phyloP scores from a whole-genome alignment of 306 rosid species.

The Inga oerstediana region DNA sequence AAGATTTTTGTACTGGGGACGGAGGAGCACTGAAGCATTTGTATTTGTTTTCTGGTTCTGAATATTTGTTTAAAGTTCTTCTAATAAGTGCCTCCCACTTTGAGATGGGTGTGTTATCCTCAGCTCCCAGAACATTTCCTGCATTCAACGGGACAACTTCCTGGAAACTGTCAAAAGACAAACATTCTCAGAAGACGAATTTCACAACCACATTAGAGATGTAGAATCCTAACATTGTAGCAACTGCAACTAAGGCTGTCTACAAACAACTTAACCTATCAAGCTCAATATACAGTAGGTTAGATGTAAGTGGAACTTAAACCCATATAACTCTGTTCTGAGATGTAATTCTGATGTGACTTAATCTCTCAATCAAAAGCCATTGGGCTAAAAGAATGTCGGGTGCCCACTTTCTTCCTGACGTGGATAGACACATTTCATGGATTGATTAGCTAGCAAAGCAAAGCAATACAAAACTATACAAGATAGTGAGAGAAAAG shows the following conservation, averaged over 20 bases:
- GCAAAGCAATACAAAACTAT: background rate
- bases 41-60: constrained; percentile 56
- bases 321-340: background rate
- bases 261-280: background rate
- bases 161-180: constrained; percentile 66
- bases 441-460: background rate
- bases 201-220: constrained; percentile 12
- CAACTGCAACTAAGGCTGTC: constrained; percentile 4
- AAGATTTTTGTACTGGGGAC: constrained; percentile 66
- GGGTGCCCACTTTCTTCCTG: background rate
- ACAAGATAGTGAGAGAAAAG: constrained; percentile 1
- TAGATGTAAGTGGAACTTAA: background rate
- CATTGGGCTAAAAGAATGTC: background rate
- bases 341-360: background rate
- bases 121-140: constrained; percentile 94
- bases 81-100: constrained; percentile 92
- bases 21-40: constrained; percentile 78
- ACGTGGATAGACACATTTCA: background rate
- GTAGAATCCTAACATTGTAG: background rate
- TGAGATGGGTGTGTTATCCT: constrained; percentile 75
- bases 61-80: constrained; percentile 71
- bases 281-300: background rate
- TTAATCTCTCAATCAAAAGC: background rate
- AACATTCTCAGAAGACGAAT: constrained; percentile 26
- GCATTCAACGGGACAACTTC: constrained; percentile 96